Conservation (phyloP, 108 stramenopile species). For the Cyclotella atomus region DNA sequence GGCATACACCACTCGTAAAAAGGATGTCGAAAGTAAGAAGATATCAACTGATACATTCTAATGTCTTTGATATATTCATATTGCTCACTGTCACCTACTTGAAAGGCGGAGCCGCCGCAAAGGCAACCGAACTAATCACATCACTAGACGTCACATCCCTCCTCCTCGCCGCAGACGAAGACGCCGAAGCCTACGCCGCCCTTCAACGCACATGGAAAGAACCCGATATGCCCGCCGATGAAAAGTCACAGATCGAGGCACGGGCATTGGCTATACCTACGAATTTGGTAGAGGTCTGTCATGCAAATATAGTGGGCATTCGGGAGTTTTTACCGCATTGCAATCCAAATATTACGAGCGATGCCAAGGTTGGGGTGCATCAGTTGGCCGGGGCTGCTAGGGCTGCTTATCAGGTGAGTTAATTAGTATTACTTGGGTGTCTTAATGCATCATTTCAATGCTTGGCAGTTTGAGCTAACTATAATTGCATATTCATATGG, state of each 20-base stretch:
- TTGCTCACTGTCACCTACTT: no score
- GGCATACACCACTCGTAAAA: slow-evolving; percentile 77
- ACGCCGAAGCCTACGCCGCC: slow-evolving; percentile 72
- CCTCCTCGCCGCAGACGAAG: slow-evolving; percentile 67
- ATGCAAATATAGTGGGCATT: slow-evolving; percentile 58
- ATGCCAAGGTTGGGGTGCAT: slow-evolving; percentile 86
- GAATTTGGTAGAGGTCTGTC: slow-evolving; percentile 62
- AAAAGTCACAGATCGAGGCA: slow-evolving; percentile 64
- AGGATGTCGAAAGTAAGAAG: slow-evolving; percentile 57
- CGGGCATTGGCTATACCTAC: slow-evolving; percentile 67
- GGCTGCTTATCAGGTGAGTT: slow-evolving; percentile 68
- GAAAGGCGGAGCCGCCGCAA: slow-evolving; percentile 59
- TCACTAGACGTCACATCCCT: slow-evolving; percentile 51
- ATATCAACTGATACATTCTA: neutral
- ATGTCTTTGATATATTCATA: no score
- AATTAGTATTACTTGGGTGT: neutral
- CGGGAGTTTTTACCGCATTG: slow-evolving; percentile 75
- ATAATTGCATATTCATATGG: no score
- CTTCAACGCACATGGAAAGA: slow-evolving; percentile 81
- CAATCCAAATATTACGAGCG: slow-evolving; percentile 76
- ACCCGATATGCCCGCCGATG: slow-evolving; percentile 48
- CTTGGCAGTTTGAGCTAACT: no score
- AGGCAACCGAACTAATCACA: slow-evolving; percentile 53
- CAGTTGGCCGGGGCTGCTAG: slow-evolving; percentile 80
- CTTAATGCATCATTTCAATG: no score